Evolutionary conservation across 805 yeast species (phyloP).

Genomic region (Lachancea lanzarotensis): DNA sequence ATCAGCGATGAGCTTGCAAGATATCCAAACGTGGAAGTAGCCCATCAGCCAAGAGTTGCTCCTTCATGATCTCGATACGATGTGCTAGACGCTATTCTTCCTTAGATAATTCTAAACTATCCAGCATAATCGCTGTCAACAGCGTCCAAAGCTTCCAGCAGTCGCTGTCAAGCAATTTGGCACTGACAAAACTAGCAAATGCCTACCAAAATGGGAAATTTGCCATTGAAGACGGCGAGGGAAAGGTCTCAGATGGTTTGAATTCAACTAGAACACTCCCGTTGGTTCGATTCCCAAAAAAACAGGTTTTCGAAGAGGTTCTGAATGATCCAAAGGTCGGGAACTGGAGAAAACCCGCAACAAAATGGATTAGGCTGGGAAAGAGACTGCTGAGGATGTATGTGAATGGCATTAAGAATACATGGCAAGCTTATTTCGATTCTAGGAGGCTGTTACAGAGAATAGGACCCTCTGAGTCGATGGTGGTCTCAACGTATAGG

Average conservation of each 20-base stretch:
- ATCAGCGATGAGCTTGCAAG: not conserved
- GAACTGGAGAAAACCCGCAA: slow-evolving; percentile 22
- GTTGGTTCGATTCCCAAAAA: slow-evolving; percentile 23
- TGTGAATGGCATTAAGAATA: slow-evolving; percentile 48
- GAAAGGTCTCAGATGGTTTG: slow-evolving; percentile 4
- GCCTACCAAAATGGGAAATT: slow-evolving; percentile 3
- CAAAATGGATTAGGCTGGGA: slow-evolving; percentile 40
- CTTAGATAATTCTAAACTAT: not conserved
- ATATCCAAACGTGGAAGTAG: not conserved
- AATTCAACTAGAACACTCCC: slow-evolving; percentile 33
- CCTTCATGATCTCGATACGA: not conserved
- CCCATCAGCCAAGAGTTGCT: not conserved
- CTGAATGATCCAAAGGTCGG: slow-evolving; percentile 17
- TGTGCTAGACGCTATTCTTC: not conserved
- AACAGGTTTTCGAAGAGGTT: slow-evolving; percentile 27
- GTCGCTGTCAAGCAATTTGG: not conserved
- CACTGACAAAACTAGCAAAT: slow-evolving; percentile 1
- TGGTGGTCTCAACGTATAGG: slow-evolving; percentile 15
- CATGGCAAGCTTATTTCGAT: slow-evolving; percentile 41
- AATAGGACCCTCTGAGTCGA: slow-evolving; percentile 14
- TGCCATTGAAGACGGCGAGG: not conserved
- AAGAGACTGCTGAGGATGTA: slow-evolving; percentile 46
- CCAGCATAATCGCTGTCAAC: not conserved
- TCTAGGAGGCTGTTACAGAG: slow-evolving; percentile 26
- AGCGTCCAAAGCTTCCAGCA: not conserved